A percentile compares a stretch with the other conserved stretches of the same genome.
Evolutionary conservation across 2,329 filamentous ascomycete species (phyloP).

Genomic region (Colletotrichum sp.): DNA sequence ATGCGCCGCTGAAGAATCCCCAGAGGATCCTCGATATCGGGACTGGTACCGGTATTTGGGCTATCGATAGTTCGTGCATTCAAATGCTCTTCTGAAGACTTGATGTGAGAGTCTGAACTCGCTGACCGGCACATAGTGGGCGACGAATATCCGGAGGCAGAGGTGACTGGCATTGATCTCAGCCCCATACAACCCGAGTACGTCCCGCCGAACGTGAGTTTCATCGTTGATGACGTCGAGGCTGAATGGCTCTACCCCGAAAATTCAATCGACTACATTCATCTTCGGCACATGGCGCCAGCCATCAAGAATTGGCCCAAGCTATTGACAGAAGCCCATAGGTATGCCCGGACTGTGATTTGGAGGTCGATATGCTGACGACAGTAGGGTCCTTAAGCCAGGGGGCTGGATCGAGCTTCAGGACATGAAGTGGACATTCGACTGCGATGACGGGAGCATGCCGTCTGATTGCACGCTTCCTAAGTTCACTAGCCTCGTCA

Average conservation of each 20-base stretch:
- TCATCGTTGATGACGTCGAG: slow-evolving; percentile 48
- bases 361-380: neutral
- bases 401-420: slow-evolving; percentile 49
- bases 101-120: neutral
- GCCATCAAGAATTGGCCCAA: neutral
- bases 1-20: neutral
- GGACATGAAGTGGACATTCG: slow-evolving; percentile 42
- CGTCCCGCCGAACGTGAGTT: slow-evolving; percentile 53
- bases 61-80: slow-evolving; percentile 48
- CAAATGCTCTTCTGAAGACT: neutral
- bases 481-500: slow-evolving; percentile 44
- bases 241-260: slow-evolving; percentile 40
- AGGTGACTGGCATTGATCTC: neutral
- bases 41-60: slow-evolving; percentile 57
- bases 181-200: slow-evolving; percentile 20
- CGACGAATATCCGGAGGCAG: slow-evolving; percentile 6
- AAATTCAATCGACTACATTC: slow-evolving; percentile 49
- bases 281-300: neutral
- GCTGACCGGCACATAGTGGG: slow-evolving; percentile 26
- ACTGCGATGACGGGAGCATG: slow-evolving; percentile 46
- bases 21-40: neutral
- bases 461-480: slow-evolving; percentile 20
- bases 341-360: neutral
- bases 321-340: neutral
- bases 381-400: slow-evolving; percentile 36